Base-by-base conservation (phyloP, 257 asterid genomes). In the Rehmannia glutinosa region DNA sequence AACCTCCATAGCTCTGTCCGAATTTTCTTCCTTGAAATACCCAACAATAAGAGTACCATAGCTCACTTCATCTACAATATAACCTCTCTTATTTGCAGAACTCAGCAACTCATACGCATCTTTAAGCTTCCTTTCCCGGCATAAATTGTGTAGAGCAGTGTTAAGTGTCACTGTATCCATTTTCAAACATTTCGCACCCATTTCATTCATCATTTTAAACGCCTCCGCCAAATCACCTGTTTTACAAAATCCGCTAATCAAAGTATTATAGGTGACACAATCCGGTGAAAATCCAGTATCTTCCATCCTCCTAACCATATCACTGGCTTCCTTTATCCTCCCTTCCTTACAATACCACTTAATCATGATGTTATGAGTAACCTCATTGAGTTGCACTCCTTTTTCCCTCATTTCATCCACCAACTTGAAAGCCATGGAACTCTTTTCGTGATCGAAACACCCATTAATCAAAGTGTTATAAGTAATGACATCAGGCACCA, bases 1-100 rank as follows among this genome's bases (percentile, higher is more conserved):
- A 45, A 85, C 68, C 79, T 81, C 74, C 73, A 82, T 61, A 58
- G 97, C 95, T 71, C 51, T 75, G 12, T 81, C 92, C 1, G 47
- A 43, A 28, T 81, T 82, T 60, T 73, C 83, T 65, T 82, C 90
- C 69, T 81, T 92, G 57, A 83, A 89, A 70, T 79, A 85, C 33
- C 97, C 98, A 61, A 78, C 89, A 46, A 92, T 84, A 27, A 92
- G 80, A 42, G 92, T 87, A 28, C 98, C 96, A 50, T 87, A 92
- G 82, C 96, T 89, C 60, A 92, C 97, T 70, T 87, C 95, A 68
- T 92, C 95, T 5, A 89, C 72, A 61, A 87, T 81, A 66, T 89
- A 92, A 6, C 97, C 97, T 72, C 86, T 82, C 74, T 75, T 87
- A 60, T 43, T 73, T 36, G 96, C 92, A 65, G 73, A 62, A 6